Base-by-base conservation (phyloP, 2,329 filamentous ascomycete species). In the Alternaria infectoria region DNA sequence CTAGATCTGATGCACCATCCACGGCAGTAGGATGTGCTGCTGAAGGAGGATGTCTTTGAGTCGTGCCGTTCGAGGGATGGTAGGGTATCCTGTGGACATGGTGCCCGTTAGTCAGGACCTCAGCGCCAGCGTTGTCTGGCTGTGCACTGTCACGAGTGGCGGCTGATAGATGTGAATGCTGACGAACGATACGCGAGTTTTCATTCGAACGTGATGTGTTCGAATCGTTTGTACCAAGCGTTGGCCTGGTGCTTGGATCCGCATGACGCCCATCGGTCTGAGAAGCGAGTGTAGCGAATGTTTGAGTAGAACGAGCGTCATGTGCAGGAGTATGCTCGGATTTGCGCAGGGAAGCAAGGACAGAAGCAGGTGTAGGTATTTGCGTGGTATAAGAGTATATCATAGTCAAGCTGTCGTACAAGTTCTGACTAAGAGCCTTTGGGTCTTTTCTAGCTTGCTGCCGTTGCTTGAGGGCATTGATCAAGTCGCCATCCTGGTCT, bases 351-450 rank as follows among this genome's bases (percentile, higher is more conserved):
- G 68, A 59, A 32, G 67, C 57, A 59, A 76, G 67, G n/a, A 76
- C 52, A 45, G 68, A 68, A 9, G 61, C 19, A 25, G 77, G 59
- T 55, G 44, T 74, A 23, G 77, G 72, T 44, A 79, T 69, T 19
- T 74, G 72, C 55, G 73, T 77, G 13, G 75, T 78, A 62, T 74
- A 79, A 5, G 73, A 74, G 61, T 71, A 75, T 55, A 79, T 77
- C 59, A 79, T 61, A n/a, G 73, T 66, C 15, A 73, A 65, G 44
- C 75, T 80, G 65, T 80, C 78, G 66, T 86, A 87, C 1, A 88
- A 74, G 62, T 85, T 86, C 68, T 90, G 89, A 3, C 86, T 86
- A 60, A 90, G 87, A 3, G 88, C 89, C 70, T 87, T 88, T 1
- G 83, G 83, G 68, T 90, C 88, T 69, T 86, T 89, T 51, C 76